Percentiles rank a stretch among this genome's conserved stretches.
These are phyloP conservation scores for Globisporangium mamillatum DNA, from an alignment of 352 stramenopile genomes.

Conservation along the genomic window DNA sequence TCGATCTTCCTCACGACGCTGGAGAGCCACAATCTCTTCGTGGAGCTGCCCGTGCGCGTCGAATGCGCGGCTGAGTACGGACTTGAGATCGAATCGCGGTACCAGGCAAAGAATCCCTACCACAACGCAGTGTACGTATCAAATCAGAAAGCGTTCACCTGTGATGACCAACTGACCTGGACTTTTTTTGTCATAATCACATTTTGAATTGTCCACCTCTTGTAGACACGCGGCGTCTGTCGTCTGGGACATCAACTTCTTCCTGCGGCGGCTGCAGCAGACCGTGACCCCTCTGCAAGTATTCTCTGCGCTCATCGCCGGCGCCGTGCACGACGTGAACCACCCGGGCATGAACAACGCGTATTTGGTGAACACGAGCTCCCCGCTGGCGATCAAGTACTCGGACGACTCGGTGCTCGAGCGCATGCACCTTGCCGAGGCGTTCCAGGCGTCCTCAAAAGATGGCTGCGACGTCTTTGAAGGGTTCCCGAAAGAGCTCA, in stretches of 20 bases:
- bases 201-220: slow-evolving; percentile 2
- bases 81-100: slow-evolving; percentile 64
- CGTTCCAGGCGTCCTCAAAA: slow-evolving; percentile 64
- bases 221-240: slow-evolving; percentile 65
- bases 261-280: slow-evolving; percentile 47
- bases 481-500: slow-evolving; percentile 46
- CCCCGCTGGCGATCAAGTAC: slow-evolving; percentile 89
- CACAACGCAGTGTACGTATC: slow-evolving; percentile 66
- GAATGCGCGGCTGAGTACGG: slow-evolving; percentile 51
- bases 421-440: slow-evolving; percentile 70
- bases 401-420: slow-evolving; percentile 92
- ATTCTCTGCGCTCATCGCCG: slow-evolving; percentile 86
- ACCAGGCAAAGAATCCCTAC: slow-evolving; percentile 74
- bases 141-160: neutral
- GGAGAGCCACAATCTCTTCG: slow-evolving; percentile 62
- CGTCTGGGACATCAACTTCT: slow-evolving; percentile 71
- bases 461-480: slow-evolving; percentile 73
- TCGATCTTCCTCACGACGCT: slow-evolving; percentile 62
- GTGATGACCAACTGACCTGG: neutral
- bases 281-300: slow-evolving; percentile 43
- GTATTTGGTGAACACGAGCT: slow-evolving; percentile 84
- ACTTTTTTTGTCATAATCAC: neutral
- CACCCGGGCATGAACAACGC: slow-evolving; percentile 92
- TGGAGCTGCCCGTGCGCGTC: slow-evolving; percentile 46
- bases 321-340: slow-evolving; percentile 90